phyloP scores from a whole-genome alignment of 1,284 basidiomycete species.

The Trichosporon ovoides region DNA sequence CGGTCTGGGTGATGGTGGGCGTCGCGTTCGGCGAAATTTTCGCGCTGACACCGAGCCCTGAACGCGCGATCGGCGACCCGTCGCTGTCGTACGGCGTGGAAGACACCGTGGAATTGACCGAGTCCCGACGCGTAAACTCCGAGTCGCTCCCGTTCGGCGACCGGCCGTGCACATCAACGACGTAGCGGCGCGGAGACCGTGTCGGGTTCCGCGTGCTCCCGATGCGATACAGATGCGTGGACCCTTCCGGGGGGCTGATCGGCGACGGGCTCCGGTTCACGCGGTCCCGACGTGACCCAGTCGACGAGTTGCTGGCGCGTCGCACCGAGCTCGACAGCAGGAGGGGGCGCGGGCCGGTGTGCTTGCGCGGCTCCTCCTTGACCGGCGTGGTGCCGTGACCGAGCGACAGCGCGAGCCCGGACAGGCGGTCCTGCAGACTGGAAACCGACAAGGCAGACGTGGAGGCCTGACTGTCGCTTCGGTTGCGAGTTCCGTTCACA shows the following conservation, averaged over 20 bases:
- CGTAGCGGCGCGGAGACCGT: not conserved
- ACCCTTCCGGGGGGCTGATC: constrained; percentile 13
- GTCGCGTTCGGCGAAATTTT: not conserved
- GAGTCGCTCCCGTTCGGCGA: constrained; percentile 1
- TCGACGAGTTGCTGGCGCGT: constrained; percentile 19
- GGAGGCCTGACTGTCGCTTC: constrained; percentile 19
- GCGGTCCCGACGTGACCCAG: not conserved
- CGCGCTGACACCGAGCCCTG: constrained; percentile 7
- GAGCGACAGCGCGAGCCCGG: constrained; percentile 15
- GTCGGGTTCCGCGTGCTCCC: constrained; percentile 10
- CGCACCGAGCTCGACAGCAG: constrained; percentile 25
- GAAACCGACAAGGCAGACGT: constrained; percentile 21
- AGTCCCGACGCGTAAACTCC: constrained; percentile 1
- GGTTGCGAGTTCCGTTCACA: not conserved
- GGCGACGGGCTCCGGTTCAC: not conserved
- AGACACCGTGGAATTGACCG: not conserved
- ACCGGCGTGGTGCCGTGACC: not conserved
- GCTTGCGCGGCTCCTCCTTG: constrained; percentile 7
- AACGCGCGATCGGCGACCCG: not conserved
- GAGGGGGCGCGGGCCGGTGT: constrained; percentile 26
- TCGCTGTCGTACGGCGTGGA: constrained; percentile 16
- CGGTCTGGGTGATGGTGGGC: not conserved
- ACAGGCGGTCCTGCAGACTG: constrained; percentile 25
- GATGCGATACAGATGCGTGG: constrained; percentile 22
- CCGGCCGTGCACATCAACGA: constrained; percentile 3